Conservation (phyloP, 2,329 filamentous ascomycete species). For the Botrytis fabae region DNA sequence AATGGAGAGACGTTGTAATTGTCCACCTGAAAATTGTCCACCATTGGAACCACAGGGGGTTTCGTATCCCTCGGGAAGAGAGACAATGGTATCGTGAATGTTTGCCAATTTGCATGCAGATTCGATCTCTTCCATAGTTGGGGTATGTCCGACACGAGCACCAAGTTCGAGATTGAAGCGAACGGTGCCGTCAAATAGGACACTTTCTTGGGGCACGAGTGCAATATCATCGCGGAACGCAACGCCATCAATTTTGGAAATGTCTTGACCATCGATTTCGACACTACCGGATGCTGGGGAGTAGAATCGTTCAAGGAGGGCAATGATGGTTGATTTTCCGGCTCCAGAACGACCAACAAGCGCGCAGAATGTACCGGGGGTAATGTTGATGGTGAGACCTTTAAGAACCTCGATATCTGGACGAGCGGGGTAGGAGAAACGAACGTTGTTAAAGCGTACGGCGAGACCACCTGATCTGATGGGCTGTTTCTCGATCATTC, state of each 20-base stretch:
- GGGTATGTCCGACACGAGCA: slow-evolving; percentile 53
- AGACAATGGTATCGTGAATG: slow-evolving; percentile 66
- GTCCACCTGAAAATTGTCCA: slow-evolving; percentile 72
- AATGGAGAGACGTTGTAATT: slow-evolving; percentile 75
- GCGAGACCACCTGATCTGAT: slow-evolving; percentile 2
- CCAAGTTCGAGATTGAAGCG: slow-evolving; percentile 58
- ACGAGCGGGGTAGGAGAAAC: slow-evolving; percentile 65
- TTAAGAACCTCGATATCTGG: slow-evolving; percentile 58
- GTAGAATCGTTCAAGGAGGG: slow-evolving; percentile 54
- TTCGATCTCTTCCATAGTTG: slow-evolving; percentile 61
- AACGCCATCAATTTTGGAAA: slow-evolving; percentile 54
- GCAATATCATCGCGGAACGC: slow-evolving; percentile 55
- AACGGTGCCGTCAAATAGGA: slow-evolving; percentile 57
- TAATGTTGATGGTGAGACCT: slow-evolving; percentile 56
- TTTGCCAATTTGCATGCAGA: slow-evolving; percentile 62
- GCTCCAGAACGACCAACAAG: slow-evolving; percentile 66
- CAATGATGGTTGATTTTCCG: slow-evolving; percentile 66
- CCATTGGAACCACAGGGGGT: slow-evolving; percentile 69
- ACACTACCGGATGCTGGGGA: slow-evolving; percentile 49
- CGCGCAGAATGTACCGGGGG: slow-evolving; percentile 60
- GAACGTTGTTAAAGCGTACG: slow-evolving; percentile 54
- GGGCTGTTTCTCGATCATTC: slow-evolving; percentile 1
- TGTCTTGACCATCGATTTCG: slow-evolving; percentile 59
- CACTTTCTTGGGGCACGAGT: slow-evolving; percentile 57
- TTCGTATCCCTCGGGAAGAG: slow-evolving; percentile 64